Base-by-base conservation (phyloP, 2,329 filamentous ascomycete genomes). In the Scedosporium apiospermum region DNA sequence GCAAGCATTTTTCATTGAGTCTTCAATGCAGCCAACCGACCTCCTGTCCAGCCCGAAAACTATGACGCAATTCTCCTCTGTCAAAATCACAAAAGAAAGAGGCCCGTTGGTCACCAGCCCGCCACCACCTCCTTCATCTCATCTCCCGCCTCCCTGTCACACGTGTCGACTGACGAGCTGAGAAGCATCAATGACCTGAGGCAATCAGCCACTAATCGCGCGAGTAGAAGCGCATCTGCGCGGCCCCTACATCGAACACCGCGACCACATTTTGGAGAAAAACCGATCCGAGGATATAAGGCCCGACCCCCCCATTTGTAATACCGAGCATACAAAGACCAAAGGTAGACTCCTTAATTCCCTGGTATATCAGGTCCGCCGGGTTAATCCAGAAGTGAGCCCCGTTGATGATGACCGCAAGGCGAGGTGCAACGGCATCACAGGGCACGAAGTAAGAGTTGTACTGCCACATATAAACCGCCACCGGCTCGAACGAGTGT, bases 231-330 rank as follows among this genome's bases (percentile, higher is more conserved):
- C 76, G 73, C 74, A 81, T 77, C 69, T 78, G 70, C n/a, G 72
- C 76, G 5, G 70, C 76, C 0, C 78, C 78, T 16, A 80, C 70
- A 63, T 81, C 77, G 66, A 80, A 80, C 0, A 82, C 78, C 0
- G 76, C 76, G 60, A 83, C 68, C 2, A 79, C 78, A 62, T 79
- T 82, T 68, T 81, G 76, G 64, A 84, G 68, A 63, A 82, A 84
- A 6, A 75, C 75, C 41, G 78, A 76, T 0, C 81, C 80, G 38
- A 83, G 68, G 26, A 82, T 77, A 63, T 78, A 82, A 6, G 79
- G 79, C 6, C 79, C 77, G 0, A 71, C 65, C 0, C 75, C 76
- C 1, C 79, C 79, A 57, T 70, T 78, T 12, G 77, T 71, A 62
- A 82, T 74, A 5, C 76, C 76, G 38, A 80, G 75, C 65, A 79